Base-by-base conservation (phyloP, 768 basidiomycete species). In the Hypholoma fasciculare region DNA sequence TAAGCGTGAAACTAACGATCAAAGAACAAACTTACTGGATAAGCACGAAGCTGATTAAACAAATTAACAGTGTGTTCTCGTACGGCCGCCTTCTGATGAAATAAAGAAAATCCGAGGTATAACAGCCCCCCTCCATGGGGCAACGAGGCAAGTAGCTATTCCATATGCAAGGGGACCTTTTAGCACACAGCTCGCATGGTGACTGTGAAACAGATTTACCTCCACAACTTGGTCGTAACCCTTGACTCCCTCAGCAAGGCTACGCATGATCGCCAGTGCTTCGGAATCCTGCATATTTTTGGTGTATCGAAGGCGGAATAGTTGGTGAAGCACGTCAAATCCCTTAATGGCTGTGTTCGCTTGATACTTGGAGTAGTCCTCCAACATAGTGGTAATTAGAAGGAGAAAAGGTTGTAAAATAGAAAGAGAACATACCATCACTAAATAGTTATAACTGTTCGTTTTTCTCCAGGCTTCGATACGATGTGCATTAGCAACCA, bases 391-490 rank as follows among this genome's bases (percentile, higher is more conserved):
- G 42, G 49, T 37, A 38, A 30, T 56, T 52, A 70, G 8, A 59
- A 63, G 19, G 44, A 43, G 30, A 49, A 44, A 19, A 20, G 1
- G 23, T 1, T 23, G 2, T 23, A 36, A 7, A n/a, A 16, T 50
- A 52, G 47, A 52, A 64, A 17, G 38, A 62, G 23, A 49, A 68
- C 55, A 30, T 62, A 96, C 96, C 72, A 76, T 73, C 55, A 86
- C 80, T 64, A 78, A 89, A 60, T 90, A 82, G 54, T 83, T 80
- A 71, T 98, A 97, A 54, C 84, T 87, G 61, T 84, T 85, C 4
- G 92, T 96, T 67, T 83, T 82, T 61, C 91, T 78, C 96, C 96
- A 99, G 7, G 89, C 96, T 67, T 98, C 97, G 39, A 98, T 94
- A 37, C 96, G 83, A 64, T 86, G 85, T 1, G 88, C 85, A 63